Conservation (phyloP, 1,139 yeast species). For the Arxiozyma bovina region DNA sequence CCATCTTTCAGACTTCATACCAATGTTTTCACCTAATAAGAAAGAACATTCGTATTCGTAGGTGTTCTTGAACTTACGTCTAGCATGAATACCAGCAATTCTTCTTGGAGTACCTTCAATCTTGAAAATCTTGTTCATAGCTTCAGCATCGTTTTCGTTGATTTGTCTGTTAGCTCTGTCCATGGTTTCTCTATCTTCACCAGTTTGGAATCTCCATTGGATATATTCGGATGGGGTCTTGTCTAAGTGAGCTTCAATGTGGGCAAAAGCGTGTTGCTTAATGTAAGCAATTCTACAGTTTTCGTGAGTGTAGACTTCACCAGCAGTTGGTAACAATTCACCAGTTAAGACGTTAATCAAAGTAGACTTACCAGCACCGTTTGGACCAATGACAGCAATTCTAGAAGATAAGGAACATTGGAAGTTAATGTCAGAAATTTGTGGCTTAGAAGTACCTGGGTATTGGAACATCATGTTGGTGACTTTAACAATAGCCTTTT, state of each 20-base stretch:
- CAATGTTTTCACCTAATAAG: constrained; percentile 94
- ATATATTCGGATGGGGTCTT: constrained; percentile 99
- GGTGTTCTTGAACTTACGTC: constrained; percentile 99
- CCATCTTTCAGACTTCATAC: constrained; percentile 99
- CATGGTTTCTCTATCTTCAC: constrained; percentile 99
- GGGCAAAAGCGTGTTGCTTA: constrained; percentile 99
- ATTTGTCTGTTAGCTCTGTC: constrained; percentile 99
- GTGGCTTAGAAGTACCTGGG: constrained; percentile 97
- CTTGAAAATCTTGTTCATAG: constrained; percentile 99
- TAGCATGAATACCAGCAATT: constrained; percentile 86
- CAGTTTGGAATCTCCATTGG: constrained; percentile 99
- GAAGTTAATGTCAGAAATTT: constrained; percentile 82
- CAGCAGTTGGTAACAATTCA: constrained; percentile 94
- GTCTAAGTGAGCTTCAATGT: constrained; percentile 96
- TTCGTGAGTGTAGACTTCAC: constrained; percentile 99
- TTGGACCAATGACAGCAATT: constrained; percentile 99
- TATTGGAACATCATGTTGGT: constrained; percentile 96
- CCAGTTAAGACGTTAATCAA: constrained; percentile 97
- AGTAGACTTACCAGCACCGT: constrained; percentile 99
- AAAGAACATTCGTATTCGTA: constrained; percentile 98
- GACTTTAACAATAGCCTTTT: constrained; percentile 98
- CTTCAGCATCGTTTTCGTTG: constrained; percentile 92
- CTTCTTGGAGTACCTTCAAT: constrained; percentile 98
- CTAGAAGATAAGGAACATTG: constrained; percentile 98
- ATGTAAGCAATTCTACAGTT: constrained; percentile 99